These are phyloP conservation scores for Colletotrichum acutatum DNA, from an alignment of 2,329 filamentous ascomycete species.

Conservation along the genomic window DNA sequence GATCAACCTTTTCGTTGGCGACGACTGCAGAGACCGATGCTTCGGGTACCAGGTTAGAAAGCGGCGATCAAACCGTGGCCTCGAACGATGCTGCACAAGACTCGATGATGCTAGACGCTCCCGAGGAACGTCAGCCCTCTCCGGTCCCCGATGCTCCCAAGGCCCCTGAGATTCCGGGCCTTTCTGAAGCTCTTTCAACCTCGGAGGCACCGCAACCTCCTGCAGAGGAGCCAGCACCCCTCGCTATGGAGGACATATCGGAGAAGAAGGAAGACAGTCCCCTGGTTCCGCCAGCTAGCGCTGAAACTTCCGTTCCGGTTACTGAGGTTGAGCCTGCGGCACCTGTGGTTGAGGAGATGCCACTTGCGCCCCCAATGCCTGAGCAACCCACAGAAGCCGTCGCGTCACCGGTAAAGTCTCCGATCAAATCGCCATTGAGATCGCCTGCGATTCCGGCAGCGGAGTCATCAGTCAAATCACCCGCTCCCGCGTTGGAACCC, in stretches of 20 bases:
- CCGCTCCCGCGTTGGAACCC: neutral
- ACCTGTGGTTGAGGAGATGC: neutral
- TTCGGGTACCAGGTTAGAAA: conserved; percentile 23
- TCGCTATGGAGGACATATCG: neutral
- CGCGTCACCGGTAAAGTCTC: conserved; percentile 17
- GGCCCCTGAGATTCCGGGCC: neutral
- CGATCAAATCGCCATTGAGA: neutral
- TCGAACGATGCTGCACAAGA: conserved; percentile 20
- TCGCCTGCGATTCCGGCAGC: neutral
- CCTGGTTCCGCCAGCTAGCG: neutral
- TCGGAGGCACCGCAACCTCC: conserved; percentile 4
- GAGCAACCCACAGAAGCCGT: neutral
- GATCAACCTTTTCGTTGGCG: conserved; percentile 29
- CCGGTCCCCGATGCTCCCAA: neutral
- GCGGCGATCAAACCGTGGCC: conserved; percentile 20
- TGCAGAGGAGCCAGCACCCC: neutral
- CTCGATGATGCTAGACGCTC: conserved; percentile 22
- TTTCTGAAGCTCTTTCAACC: neutral
- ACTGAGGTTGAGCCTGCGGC: conserved; percentile 6
- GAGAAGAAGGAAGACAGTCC: conserved; percentile 12
- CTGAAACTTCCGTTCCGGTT: neutral
- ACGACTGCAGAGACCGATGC: conserved; percentile 30
- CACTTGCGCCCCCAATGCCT: neutral
- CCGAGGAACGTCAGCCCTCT: neutral
- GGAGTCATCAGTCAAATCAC: conserved; percentile 17